Evolutionary conservation across 352 stramenopile genomes (phyloP).

Genomic region (Phytophthora brassicae): DNA sequence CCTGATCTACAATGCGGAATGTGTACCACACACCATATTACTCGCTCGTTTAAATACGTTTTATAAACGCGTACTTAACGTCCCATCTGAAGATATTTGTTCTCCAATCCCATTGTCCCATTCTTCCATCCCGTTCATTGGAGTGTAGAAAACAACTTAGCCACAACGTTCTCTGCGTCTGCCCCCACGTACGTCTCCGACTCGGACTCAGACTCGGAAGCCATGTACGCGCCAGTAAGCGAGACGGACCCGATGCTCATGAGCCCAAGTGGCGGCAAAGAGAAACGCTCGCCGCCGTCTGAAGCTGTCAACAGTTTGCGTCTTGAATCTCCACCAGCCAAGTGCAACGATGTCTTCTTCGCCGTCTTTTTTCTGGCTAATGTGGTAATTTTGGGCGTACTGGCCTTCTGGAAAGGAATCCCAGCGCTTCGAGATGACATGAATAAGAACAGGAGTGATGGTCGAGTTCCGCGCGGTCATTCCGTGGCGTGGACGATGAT

Average conservation of each 20-base stretch:
- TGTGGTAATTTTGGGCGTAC: slow-evolving; percentile 52
- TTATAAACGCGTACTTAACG: too few species aligned
- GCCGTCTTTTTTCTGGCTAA: slow-evolving; percentile 71
- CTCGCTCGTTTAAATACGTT: too few species aligned
- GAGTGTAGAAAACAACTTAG: not conserved
- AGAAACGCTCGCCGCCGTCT: slow-evolving; percentile 16
- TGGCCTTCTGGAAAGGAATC: slow-evolving; percentile 74
- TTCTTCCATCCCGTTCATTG: not conserved
- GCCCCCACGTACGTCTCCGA: slow-evolving; percentile 17
- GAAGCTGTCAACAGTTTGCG: slow-evolving; percentile 62
- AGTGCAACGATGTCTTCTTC: slow-evolving; percentile 79
- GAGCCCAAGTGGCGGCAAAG: slow-evolving; percentile 41
- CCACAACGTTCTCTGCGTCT: slow-evolving; percentile 23
- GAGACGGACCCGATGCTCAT: slow-evolving; percentile 81
- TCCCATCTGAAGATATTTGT: slow-evolving; percentile 11
- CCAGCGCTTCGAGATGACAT: slow-evolving; percentile 53
- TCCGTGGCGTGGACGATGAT: slow-evolving; percentile 56
- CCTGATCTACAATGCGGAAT: too few species aligned
- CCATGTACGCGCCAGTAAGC: slow-evolving; percentile 74
- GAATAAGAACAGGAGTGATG: slow-evolving; percentile 27
- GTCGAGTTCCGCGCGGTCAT: slow-evolving; percentile 34
- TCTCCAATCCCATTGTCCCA: slow-evolving; percentile 13
- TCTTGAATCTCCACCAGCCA: slow-evolving; percentile 49
- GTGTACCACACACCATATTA: too few species aligned
- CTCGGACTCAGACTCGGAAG: slow-evolving; percentile 29